Evolutionary conservation across 2,329 filamentous ascomycete species (phyloP), one percentile per base, ranked within the genome.

Genomic region (Penicillium sp.): DNA sequence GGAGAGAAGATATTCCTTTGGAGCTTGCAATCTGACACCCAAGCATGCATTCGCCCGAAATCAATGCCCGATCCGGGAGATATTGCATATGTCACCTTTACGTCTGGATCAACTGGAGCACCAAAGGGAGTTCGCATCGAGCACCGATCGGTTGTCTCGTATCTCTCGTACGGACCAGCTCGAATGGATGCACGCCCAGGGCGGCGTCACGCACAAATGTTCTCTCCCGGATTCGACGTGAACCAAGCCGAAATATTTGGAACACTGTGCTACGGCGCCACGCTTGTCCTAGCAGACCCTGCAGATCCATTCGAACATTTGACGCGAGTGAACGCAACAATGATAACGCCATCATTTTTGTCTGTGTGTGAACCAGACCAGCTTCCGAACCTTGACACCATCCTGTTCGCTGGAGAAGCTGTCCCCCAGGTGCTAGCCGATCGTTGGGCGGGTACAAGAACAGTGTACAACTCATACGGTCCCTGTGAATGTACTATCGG

Each of bases 181-280:
- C 65, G 77, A 0, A 48, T 78, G 11, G 52, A 55, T 44, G 67
- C 72, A 1, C n/a, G 40, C 4, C 72, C 73, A 0, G 73, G 75
- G 0, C 47, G 53, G 36, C 59, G 63, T 4, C 67, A 77, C 2
- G 66, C 75, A 2, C 77, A 79, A 51, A 45, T 77, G 40, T 71
- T 80, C 67, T 79, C 77, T 1, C 63, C 69, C 0, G 73, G 62
- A 0, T 81, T 81, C 51, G 78, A 80, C 57, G 75, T 73, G n/a
- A 71, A 68, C 49, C 76, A 80, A 9, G 68, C 75, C 32, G 77
- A 76, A 52, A 67, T 76, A 0, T 78, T 79, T 51, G 73, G 72
- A 0, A 63, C 76, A 1, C 61, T 79, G 1, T 65, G 62, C 16
- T 73, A 77, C 49, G 77, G 77, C 0, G 70, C 70, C 0, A 76